phyloP scores from a whole-genome alignment of 129 eudicot genomes.

The Lonicera japonica region DNA sequence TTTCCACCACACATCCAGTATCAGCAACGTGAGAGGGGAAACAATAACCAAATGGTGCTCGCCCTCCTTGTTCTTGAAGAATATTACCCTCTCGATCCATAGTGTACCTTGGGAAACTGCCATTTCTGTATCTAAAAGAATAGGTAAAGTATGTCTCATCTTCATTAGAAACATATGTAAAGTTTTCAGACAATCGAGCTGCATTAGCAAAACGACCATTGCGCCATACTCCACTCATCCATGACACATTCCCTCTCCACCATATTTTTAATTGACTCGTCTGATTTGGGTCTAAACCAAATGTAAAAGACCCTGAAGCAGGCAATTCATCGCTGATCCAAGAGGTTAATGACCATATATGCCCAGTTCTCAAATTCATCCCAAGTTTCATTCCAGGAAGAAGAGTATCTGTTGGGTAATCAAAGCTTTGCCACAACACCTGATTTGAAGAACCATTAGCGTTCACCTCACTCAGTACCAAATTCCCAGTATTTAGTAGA shows the following conservation, averaged over 20 bases:
- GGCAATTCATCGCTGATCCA: conserved; percentile 28
- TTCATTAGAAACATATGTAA: conserved; percentile 17
- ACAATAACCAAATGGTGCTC: neutral
- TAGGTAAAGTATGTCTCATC: conserved; percentile 28
- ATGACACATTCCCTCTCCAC: conserved; percentile 19
- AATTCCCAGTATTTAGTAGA: conserved; percentile 33
- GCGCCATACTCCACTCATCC: conserved; percentile 35
- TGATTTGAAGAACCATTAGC: conserved; percentile 14
- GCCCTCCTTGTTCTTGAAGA: conserved; percentile 1
- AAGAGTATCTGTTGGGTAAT: conserved; percentile 43
- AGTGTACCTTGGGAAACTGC: conserved; percentile 17
- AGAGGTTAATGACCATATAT: conserved; percentile 38
- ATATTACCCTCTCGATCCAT: conserved; percentile 15
- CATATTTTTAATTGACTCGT: conserved; percentile 20
- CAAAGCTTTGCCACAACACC: conserved; percentile 49
- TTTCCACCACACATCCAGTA: conserved; percentile 28
- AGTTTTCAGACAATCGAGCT: neutral
- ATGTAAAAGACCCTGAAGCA: conserved; percentile 23
- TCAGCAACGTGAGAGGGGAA: neutral
- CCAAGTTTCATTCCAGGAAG: conserved; percentile 55
- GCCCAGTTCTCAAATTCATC: conserved; percentile 32
- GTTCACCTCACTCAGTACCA: conserved; percentile 22
- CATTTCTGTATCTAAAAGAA: neutral
- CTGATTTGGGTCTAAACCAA: conserved; percentile 21
- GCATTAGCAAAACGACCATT: conserved; percentile 15